phyloP scores from a whole-genome alignment of 495 filamentous ascomycete species.

The Chaetomium cochliodes region DNA sequence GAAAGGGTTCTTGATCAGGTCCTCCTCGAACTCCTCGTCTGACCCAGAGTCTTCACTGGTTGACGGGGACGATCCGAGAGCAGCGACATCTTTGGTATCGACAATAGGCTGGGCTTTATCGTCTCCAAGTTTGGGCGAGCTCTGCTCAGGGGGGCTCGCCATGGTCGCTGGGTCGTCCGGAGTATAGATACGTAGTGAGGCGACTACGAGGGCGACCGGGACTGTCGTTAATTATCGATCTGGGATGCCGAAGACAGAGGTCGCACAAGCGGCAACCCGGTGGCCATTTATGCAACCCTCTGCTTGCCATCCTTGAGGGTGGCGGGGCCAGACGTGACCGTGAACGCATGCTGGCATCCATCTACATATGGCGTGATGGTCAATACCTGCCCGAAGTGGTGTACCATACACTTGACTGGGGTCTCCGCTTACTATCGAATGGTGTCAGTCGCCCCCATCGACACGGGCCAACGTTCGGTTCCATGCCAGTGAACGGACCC shows the following conservation, averaged over 20 bases:
- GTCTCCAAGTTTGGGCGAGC: neutral
- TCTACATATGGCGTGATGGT: conserved; percentile 17
- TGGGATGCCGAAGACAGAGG: neutral
- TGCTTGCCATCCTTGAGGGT: neutral
- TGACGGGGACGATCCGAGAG: neutral
- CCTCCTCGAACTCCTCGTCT: conserved; percentile 11
- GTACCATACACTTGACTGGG: neutral
- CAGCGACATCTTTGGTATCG: conserved; percentile 10
- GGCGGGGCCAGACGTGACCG: neutral
- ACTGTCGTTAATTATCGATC: too few species aligned
- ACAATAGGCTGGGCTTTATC: neutral
- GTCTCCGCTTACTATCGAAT: neutral
- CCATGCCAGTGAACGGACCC: neutral
- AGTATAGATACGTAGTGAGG: neutral
- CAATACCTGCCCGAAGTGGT: conserved; percentile 8
- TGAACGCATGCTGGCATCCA: conserved; percentile 9
- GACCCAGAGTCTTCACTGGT: conserved; percentile 9
- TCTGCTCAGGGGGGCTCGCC: neutral
- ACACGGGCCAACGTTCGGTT: neutral
- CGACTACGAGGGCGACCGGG: neutral
- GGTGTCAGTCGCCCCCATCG: neutral
- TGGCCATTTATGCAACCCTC: neutral
- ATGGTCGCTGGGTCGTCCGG: neutral
- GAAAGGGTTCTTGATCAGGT: conserved; percentile 41
- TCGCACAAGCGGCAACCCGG: neutral